phyloP scores from a whole-genome alignment of 352 stramenopile genomes.

The Nothophytophthora sp. region DNA sequence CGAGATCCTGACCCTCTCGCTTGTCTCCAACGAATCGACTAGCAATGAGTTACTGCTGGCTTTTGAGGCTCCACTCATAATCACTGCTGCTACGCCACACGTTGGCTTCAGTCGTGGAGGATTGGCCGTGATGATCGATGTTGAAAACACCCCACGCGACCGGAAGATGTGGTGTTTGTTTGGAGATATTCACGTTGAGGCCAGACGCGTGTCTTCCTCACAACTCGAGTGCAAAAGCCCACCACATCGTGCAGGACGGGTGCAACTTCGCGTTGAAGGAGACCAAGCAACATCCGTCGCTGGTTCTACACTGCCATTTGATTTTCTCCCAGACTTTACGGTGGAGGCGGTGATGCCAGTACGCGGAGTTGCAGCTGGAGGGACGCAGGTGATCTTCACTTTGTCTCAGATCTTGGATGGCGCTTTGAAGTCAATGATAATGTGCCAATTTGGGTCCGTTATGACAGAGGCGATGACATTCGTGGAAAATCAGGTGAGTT shows the following conservation, averaged over 20 bases:
- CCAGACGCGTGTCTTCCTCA: slow-evolving; percentile 11
- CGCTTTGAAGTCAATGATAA: slow-evolving; percentile 1
- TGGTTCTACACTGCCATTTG: slow-evolving; percentile 22
- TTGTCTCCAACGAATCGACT: slow-evolving; percentile 4
- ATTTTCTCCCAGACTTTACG: slow-evolving; percentile 30
- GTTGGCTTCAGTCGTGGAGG: slow-evolving; percentile 37
- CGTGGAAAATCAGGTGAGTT: slow-evolving; percentile 17
- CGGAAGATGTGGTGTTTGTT: slow-evolving; percentile 31
- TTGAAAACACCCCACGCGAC: slow-evolving; percentile 2
- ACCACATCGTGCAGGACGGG: slow-evolving; percentile 8
- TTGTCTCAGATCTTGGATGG: slow-evolving; percentile 17
- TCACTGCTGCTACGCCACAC: slow-evolving; percentile 15
- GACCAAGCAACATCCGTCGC: slow-evolving; percentile 2
- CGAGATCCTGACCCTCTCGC: slow-evolving; percentile 22
- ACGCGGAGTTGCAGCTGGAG: slow-evolving; percentile 20
- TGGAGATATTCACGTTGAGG: slow-evolving; percentile 11
- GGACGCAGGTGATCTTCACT: slow-evolving; percentile 24
- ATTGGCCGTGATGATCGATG: slow-evolving; percentile 18
- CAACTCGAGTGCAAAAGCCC: slow-evolving; percentile 29
- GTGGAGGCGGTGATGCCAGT: slow-evolving; percentile 21
- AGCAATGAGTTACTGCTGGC: slow-evolving; percentile 39
- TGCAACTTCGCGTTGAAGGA: slow-evolving; percentile 20
- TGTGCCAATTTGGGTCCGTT: slow-evolving; percentile 35
- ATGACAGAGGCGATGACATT: slow-evolving; percentile 6
- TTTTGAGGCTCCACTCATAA: slow-evolving; percentile 27